Evolutionary conservation across 495 filamentous ascomycete species (phyloP).

Genomic region (Penicillium robsamsonii): DNA sequence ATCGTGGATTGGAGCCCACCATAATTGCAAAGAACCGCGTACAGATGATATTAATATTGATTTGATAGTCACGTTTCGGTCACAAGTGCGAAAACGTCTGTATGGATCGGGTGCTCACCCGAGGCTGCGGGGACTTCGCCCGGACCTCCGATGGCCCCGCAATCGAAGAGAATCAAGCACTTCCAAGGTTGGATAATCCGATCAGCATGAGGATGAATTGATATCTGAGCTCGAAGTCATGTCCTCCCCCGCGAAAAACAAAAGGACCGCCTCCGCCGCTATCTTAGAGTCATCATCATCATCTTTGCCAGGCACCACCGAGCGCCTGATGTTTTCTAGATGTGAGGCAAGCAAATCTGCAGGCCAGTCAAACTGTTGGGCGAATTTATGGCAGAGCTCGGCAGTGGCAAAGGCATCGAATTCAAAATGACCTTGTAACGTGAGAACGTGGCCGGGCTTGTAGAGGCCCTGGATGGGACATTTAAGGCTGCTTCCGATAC

Average conservation of each 20-base stretch:
- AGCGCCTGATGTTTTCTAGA: conserved; percentile 20
- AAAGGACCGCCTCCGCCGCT: conserved; percentile 30
- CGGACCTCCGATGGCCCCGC: conserved; percentile 3
- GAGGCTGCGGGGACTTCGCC: conserved; percentile 5
- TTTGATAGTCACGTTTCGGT: neutral
- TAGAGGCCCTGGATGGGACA: conserved; percentile 35
- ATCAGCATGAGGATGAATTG: neutral
- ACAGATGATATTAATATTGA: neutral
- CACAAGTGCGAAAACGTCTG: neutral
- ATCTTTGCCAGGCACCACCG: conserved; percentile 9
- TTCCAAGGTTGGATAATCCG: neutral
- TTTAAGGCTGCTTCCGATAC: conserved; percentile 20
- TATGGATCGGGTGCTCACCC: neutral
- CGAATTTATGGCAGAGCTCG: conserved; percentile 25
- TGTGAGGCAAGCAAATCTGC: conserved; percentile 12
- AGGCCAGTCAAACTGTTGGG: conserved; percentile 21
- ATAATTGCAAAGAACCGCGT: neutral
- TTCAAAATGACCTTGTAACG: conserved; percentile 32
- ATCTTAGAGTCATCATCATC: conserved; percentile 30
- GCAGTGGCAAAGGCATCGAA: conserved; percentile 29
- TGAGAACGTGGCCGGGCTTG: conserved; percentile 23
- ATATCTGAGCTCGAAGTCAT: too few relatives aligned
- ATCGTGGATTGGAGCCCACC: conserved; percentile 12
- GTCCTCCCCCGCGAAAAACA: conserved; percentile 25
- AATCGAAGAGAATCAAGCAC: neutral